Evolutionary conservation across 202 grass and related monocot genomes (phyloP).

Genomic region (Thinopyrum obtusiflorum): DNA sequence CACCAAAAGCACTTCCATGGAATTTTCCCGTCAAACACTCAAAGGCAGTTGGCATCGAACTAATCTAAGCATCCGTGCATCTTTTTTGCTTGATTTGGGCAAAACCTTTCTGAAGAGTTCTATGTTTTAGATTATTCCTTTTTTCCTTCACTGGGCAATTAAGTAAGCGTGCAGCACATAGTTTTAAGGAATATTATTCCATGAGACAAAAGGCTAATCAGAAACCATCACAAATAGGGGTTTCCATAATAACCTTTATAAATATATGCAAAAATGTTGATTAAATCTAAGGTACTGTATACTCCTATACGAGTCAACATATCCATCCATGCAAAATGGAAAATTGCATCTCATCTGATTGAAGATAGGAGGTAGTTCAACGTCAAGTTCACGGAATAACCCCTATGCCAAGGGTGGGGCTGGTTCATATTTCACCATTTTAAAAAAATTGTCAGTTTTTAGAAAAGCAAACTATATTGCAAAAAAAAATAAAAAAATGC

Average conservation of each 20-base stretch:
- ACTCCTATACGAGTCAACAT: no score
- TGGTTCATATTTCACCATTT: no score
- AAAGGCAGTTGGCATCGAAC: conserved; percentile 10
- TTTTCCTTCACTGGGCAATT: neutral
- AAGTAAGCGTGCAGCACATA: neutral
- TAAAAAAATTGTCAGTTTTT: no score
- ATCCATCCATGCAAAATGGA: neutral
- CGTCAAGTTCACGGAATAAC: no score
- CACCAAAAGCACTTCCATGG: conserved; percentile 44
- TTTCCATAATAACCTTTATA: neutral
- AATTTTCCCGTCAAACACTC: conserved; percentile 34
- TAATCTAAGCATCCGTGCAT: neutral
- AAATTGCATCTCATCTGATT: neutral
- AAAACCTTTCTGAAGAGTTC: neutral
- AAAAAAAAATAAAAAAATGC: no score
- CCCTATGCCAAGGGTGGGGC: no score
- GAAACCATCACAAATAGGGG: neutral
- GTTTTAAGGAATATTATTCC: neutral
- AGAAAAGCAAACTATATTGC: no score
- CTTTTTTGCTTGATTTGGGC: conserved; percentile 28
- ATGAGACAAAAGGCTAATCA: neutral
- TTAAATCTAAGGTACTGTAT: no score
- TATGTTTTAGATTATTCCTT: neutral
- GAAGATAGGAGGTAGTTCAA: neutral
- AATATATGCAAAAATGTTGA: neutral